Conservation (phyloP, 805 yeast genomes). For the Hanseniaspora mollemarum region DNA sequence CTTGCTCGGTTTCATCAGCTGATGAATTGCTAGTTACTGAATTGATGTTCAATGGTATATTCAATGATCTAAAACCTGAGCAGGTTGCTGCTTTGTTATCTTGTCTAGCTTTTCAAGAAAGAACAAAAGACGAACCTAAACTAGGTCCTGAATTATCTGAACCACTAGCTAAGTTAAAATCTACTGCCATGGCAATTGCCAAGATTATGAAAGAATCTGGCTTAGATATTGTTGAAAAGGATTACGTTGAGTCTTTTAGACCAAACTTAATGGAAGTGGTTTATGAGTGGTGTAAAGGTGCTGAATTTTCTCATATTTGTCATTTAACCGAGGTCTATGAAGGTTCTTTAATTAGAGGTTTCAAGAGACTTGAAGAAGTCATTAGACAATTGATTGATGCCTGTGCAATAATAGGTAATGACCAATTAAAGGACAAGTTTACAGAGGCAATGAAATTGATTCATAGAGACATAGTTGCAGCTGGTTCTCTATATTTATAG, state of each 20-base stretch:
- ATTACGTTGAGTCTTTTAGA: conserved; percentile 82
- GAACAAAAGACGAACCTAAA: conserved; percentile 78
- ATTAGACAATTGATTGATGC: conserved; percentile 81
- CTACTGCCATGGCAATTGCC: conserved; percentile 84
- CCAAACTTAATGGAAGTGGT: conserved; percentile 96
- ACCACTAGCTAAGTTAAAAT: conserved; percentile 77
- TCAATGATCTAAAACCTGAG: conserved; percentile 75
- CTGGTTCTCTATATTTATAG: conserved; percentile 74
- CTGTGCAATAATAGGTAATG: conserved; percentile 88
- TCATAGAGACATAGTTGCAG: conserved; percentile 92
- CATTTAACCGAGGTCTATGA: conserved; percentile 98
- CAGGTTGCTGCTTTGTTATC: conserved; percentile 87
- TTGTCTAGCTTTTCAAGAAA: conserved; percentile 93
- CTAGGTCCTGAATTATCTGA: conserved; percentile 84
- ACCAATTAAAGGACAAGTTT: conserved; percentile 77
- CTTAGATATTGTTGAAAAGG: conserved; percentile 80
- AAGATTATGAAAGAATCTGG: conserved; percentile 81
- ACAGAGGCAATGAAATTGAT: conserved; percentile 71
- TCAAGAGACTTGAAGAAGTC: conserved; percentile 87
- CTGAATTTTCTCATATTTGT: conserved; percentile 89
- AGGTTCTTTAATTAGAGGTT: conserved; percentile 89
- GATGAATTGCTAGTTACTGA: conserved; percentile 77
- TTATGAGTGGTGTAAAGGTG: conserved; percentile 92
- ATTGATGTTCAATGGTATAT: conserved; percentile 87
- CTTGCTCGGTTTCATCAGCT: conserved; percentile 90